These are phyloP conservation scores for Xylariales sp. DNA, from an alignment of 2,329 filamentous ascomycete genomes.

Conservation along the genomic window DNA sequence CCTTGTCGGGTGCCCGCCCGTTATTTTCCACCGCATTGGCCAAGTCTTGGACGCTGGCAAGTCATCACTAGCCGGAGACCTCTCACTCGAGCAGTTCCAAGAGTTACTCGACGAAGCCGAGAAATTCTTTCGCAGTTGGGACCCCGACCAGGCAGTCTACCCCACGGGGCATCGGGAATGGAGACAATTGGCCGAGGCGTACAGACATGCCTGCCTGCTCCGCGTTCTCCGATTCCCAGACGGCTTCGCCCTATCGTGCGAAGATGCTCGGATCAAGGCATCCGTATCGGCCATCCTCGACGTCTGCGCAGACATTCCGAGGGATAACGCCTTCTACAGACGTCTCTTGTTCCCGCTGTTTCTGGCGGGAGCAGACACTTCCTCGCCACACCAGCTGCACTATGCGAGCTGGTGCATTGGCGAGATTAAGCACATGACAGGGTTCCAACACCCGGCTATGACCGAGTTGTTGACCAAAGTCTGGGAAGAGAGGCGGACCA, in stretches of 20 bases:
- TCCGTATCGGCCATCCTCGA: conserved; percentile 12
- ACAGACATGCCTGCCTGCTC: conserved; percentile 14
- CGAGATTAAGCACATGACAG: conserved; percentile 10
- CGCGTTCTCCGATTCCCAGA: background rate
- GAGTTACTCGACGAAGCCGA: conserved; percentile 10
- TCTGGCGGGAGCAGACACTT: conserved; percentile 9
- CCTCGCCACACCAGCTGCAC: conserved; percentile 11
- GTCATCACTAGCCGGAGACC: conserved; percentile 4
- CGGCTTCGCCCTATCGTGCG: background rate
- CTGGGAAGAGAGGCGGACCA: conserved; percentile 7
- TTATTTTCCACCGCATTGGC: conserved; percentile 10
- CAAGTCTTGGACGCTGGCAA: conserved; percentile 9
- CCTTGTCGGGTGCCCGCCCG: conserved; percentile 9
- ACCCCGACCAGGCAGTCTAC: conserved; percentile 12
- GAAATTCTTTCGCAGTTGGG: conserved; percentile 22
- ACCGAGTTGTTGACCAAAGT: conserved; percentile 10
- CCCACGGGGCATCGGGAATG: conserved; percentile 7
- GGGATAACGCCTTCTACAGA: conserved; percentile 3
- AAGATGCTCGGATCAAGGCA: conserved; percentile 2
- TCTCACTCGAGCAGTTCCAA: conserved; percentile 3
- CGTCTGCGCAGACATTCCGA: conserved; percentile 11
- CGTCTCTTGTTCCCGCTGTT: conserved; percentile 14
- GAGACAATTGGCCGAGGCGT: conserved; percentile 7
- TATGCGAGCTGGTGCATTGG: conserved; percentile 15
- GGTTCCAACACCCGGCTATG: conserved; percentile 14